Percentiles rank a stretch among this genome's conserved stretches.
These are phyloP conservation scores for Petasospora fabianii DNA, from an alignment of 1,139 yeast species.

Conservation along the genomic window DNA sequence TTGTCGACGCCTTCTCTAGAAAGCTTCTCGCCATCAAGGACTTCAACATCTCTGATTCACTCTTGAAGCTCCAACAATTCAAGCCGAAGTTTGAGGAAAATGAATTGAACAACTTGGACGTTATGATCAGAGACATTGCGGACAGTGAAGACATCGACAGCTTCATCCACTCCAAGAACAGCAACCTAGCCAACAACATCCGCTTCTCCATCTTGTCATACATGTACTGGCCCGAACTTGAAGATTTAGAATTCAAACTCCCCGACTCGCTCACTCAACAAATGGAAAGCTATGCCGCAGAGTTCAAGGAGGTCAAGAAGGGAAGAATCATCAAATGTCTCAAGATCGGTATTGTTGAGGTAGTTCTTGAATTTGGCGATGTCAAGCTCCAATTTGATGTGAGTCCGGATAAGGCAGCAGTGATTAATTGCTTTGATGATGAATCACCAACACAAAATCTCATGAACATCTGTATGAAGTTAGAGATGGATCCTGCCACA, in stretches of 20 bases:
- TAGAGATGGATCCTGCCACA: conserved; percentile 29
- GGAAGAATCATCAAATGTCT: conserved; percentile 60
- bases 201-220: conserved; percentile 41
- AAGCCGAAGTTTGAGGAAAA: conserved; percentile 64
- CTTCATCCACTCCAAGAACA: conserved; percentile 24
- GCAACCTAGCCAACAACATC: conserved; percentile 16
- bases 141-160: conserved; percentile 44
- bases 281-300: conserved; percentile 41
- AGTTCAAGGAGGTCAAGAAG: conserved; percentile 42
- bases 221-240: conserved; percentile 33
- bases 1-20: conserved; percentile 62
- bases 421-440: conserved; percentile 52
- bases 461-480: conserved; percentile 28
- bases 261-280: conserved; percentile 42
- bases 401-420: conserved; percentile 67
- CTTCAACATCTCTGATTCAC: conserved; percentile 42
- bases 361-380: conserved; percentile 54
- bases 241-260: conserved; percentile 38
- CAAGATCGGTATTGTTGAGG: conserved; percentile 59
- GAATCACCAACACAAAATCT: conserved; percentile 30
- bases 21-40: conserved; percentile 49
- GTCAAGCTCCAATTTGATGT: conserved; percentile 44
- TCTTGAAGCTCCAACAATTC: conserved; percentile 46
- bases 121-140: conserved; percentile 79
- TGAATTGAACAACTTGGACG: conserved; percentile 67